Conservation (phyloP, 2,329 filamentous ascomycete species). For the Alternaria infectoria region DNA sequence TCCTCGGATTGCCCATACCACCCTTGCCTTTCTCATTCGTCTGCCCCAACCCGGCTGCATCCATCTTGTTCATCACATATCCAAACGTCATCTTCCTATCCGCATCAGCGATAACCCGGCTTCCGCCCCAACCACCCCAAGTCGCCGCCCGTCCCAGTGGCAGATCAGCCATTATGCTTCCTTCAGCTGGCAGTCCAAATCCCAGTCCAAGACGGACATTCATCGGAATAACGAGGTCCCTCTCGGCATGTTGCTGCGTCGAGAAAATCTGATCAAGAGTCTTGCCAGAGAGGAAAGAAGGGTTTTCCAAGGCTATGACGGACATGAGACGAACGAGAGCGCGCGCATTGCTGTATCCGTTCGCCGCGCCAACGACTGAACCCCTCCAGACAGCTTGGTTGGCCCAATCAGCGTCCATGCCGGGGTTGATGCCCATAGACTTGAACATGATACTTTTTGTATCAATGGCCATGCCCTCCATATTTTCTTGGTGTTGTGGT, state of each 20-base stretch:
- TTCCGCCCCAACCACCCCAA: slow-evolving; percentile 31
- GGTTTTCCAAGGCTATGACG: slow-evolving; percentile 8
- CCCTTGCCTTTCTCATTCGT: neutral
- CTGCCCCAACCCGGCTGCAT: neutral
- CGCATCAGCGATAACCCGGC: slow-evolving; percentile 18
- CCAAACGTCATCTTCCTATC: slow-evolving; percentile 19
- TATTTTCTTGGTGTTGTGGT: neutral
- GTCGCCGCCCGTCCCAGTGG: slow-evolving; percentile 16
- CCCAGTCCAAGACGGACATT: slow-evolving; percentile 17
- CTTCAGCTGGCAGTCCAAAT: slow-evolving; percentile 3
- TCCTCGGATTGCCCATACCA: slow-evolving; percentile 12
- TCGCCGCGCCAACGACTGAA: slow-evolving; percentile 8
- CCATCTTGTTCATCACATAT: slow-evolving; percentile 33
- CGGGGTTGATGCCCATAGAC: slow-evolving; percentile 13
- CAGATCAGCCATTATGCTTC: slow-evolving; percentile 6
- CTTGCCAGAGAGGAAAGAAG: slow-evolving; percentile 7
- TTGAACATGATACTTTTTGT: neutral
- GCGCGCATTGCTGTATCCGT: slow-evolving; percentile 21
- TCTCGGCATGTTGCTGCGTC: slow-evolving; percentile 3
- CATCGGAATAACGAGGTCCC: slow-evolving; percentile 12
- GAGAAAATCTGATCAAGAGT: slow-evolving; percentile 22
- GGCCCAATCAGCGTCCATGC: slow-evolving; percentile 8
- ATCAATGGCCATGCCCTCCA: neutral
- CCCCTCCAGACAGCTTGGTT: slow-evolving; percentile 4
- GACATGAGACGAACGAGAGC: slow-evolving; percentile 15